Percentiles rank a stretch among this genome's conserved stretches.
These are phyloP conservation scores for Sporothrix schenckii DNA, from an alignment of 2,329 filamentous ascomycete species.

Conservation along the genomic window DNA sequence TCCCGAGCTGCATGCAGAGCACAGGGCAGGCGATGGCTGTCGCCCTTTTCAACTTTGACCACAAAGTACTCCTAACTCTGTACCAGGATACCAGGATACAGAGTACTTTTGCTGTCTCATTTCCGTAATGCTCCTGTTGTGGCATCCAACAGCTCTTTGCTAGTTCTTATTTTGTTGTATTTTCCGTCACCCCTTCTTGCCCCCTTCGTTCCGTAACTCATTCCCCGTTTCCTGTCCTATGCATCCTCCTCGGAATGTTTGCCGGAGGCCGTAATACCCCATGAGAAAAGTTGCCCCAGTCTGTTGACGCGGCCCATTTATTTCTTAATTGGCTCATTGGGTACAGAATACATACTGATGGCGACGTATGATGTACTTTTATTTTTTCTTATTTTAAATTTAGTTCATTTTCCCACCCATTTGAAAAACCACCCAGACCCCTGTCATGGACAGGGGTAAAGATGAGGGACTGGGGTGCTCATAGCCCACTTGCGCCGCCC, in stretches of 20 bases:
- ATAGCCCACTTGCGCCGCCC: background rate
- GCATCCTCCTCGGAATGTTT: slow-evolving; percentile 18
- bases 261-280: slow-evolving; percentile 5
- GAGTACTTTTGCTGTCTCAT: too few species aligned
- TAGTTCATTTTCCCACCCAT: background rate
- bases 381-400: background rate
- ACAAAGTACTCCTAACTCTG: background rate
- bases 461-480: background rate
- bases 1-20: slow-evolving; percentile 30
- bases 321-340: background rate
- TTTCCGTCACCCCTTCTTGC: background rate
- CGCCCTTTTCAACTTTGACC: background rate
- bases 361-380: background rate
- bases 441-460: slow-evolving; percentile 1
- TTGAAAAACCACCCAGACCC: background rate
- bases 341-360: background rate
- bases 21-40: slow-evolving; percentile 26
- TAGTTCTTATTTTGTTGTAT: background rate
- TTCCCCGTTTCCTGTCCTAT: background rate
- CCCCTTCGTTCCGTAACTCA: background rate
- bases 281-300: background rate
- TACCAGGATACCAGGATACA: background rate
- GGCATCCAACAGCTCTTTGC: background rate
- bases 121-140: background rate
- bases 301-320: background rate